Conservation (phyloP, 192 early-diverging fungal genomes). For the Coemansia sp. region DNA sequence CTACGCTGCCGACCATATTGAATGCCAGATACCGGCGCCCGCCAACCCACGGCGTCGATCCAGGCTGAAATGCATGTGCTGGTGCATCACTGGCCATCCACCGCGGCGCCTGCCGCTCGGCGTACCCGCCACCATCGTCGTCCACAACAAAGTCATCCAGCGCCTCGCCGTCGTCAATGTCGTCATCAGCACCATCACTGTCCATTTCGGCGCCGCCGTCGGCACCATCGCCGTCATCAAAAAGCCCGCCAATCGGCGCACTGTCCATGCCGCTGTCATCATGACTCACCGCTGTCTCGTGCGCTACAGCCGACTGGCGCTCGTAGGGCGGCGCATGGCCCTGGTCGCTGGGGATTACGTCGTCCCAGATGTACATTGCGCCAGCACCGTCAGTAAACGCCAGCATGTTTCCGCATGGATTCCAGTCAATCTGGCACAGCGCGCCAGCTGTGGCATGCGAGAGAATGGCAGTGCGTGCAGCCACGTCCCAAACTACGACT, state of each 20-base stretch:
- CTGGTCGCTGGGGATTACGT: constrained; percentile 54
- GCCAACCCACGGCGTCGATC: constrained; percentile 65
- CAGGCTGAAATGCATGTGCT: constrained; percentile 75
- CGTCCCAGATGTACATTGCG: constrained; percentile 60
- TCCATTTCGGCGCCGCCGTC: constrained; percentile 11
- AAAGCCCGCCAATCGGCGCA: constrained; percentile 1
- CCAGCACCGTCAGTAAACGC: constrained; percentile 61
- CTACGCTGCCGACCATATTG: constrained; percentile 81
- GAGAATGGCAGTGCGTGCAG: constrained; percentile 50
- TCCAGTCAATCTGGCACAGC: constrained; percentile 66
- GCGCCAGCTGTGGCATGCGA: constrained; percentile 35
- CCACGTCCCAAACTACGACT: constrained; percentile 68
- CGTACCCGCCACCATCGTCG: constrained; percentile 79
- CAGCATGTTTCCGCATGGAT: constrained; percentile 64
- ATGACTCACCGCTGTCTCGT: background rate
- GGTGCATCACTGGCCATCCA: constrained; percentile 21
- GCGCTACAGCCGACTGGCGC: constrained; percentile 4
- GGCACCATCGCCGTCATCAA: constrained; percentile 13
- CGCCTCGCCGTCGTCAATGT: constrained; percentile 58
- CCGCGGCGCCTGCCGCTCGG: constrained; percentile 42
- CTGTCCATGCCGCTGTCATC: constrained; percentile 17
- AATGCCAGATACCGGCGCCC: constrained; percentile 73
- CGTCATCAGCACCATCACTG: constrained; percentile 19
- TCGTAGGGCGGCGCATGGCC: constrained; percentile 41
- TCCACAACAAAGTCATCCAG: constrained; percentile 85